Conservation (phyloP, 148 eudicot genomes). For the Talinum fruticosum region DNA sequence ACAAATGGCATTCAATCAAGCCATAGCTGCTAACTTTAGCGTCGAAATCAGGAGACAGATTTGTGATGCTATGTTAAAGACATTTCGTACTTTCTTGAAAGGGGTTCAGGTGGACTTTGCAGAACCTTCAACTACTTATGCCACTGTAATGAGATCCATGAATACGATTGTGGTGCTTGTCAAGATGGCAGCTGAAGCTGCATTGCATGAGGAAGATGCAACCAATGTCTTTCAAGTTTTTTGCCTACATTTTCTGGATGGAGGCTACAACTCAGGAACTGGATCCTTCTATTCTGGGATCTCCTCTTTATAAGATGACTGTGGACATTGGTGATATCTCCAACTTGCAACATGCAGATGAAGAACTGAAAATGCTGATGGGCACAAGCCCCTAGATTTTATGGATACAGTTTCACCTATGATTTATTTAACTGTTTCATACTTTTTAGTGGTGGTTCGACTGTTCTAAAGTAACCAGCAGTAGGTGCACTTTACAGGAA, state of each 20-base stretch:
- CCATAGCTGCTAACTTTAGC: slow-evolving; percentile 25
- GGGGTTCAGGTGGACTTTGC: slow-evolving; percentile 43
- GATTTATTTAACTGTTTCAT: slow-evolving; percentile 40
- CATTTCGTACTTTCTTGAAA: slow-evolving; percentile 55
- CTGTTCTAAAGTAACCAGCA: slow-evolving; percentile 25
- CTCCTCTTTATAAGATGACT: slow-evolving; percentile 65
- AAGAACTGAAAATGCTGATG: slow-evolving; percentile 22
- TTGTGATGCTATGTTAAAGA: slow-evolving; percentile 41
- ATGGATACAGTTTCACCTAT: slow-evolving; percentile 65
- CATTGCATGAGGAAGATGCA: slow-evolving; percentile 26
- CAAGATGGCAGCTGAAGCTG: slow-evolving; percentile 44
- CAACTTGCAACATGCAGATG: slow-evolving; percentile 28
- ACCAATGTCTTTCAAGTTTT: slow-evolving; percentile 24
- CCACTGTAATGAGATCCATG: slow-evolving; percentile 49
- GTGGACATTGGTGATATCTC: slow-evolving; percentile 39
- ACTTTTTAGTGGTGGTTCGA: slow-evolving; percentile 37
- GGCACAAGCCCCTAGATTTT: slow-evolving; percentile 24
- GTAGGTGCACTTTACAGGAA: slow-evolving; percentile 31
- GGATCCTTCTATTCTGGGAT: slow-evolving; percentile 56
- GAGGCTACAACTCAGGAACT: slow-evolving; percentile 52
- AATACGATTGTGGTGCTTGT: slow-evolving; percentile 40
- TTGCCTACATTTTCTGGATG: slow-evolving; percentile 43
- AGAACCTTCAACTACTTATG: slow-evolving; percentile 38
- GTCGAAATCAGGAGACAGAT: slow-evolving; percentile 34
- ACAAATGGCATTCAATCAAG: slow-evolving; percentile 35